These are phyloP conservation scores for Gigaspora rosea DNA, from an alignment of 192 early-diverging fungal species.

Conservation along the genomic window DNA sequence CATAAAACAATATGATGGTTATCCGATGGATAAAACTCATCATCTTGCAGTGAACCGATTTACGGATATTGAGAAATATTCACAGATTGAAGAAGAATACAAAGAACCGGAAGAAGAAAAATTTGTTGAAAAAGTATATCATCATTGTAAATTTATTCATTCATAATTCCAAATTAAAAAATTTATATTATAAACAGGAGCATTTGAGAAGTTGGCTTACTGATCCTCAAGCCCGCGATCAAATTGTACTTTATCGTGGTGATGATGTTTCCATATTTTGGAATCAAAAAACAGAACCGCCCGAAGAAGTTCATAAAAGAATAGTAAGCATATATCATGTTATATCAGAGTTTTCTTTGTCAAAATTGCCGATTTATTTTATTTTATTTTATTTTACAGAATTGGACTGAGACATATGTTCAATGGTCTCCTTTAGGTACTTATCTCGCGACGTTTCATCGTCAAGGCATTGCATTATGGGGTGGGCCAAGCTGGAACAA, in stretches of 20 bases:
- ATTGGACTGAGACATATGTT: too few relatives aligned
- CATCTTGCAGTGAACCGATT: constrained; percentile 83
- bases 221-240: constrained; percentile 84
- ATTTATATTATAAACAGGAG: constrained; percentile 51
- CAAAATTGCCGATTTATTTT: not conserved
- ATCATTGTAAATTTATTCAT: not conserved
- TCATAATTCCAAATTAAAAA: not conserved
- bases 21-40: too few relatives aligned
- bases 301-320: constrained; percentile 73
- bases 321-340: too few relatives aligned
- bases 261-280: constrained; percentile 86
- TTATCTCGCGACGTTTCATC: too few relatives aligned
- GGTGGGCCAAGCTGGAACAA: constrained; percentile 93
- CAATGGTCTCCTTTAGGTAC: too few relatives aligned
- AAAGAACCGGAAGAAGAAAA: constrained; percentile 72
- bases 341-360: not conserved
- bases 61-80: constrained; percentile 89
- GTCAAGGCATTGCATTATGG: too few relatives aligned
- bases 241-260: constrained; percentile 85
- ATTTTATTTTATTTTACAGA: constrained; percentile 45
- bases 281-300: constrained; percentile 87
- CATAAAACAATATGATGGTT: too few relatives aligned
- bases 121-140: constrained; percentile 60
- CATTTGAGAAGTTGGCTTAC: constrained; percentile 89
- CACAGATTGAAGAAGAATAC: constrained; percentile 71